phyloP scores from a whole-genome alignment of 345 rosid species.

The Sisymbrium altissimum region DNA sequence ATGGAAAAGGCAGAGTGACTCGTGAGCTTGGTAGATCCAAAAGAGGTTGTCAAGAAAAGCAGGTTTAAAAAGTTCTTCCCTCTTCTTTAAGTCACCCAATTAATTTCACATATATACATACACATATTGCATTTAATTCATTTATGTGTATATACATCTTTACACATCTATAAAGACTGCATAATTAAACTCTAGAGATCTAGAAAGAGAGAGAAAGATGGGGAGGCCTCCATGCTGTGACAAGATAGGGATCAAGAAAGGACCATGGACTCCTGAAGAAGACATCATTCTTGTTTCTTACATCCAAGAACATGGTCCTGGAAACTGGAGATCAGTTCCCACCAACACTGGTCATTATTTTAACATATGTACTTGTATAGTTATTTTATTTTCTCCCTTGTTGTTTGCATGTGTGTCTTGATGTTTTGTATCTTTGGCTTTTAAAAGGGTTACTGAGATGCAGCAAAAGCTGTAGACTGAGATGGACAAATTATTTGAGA shows the following conservation, averaged over 20 bases:
- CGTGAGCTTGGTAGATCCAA: slow-evolving; percentile 37
- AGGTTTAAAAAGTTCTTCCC: slow-evolving; percentile 34
- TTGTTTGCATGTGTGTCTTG: not conserved
- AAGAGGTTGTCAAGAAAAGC: slow-evolving; percentile 29
- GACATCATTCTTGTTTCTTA: slow-evolving; percentile 91
- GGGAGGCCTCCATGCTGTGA: slow-evolving; percentile 96
- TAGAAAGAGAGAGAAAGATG: slow-evolving; percentile 42
- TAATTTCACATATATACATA: slow-evolving; percentile 31
- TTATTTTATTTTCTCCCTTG: not conserved
- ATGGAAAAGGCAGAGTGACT: slow-evolving; percentile 32
- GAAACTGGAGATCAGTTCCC: slow-evolving; percentile 97
- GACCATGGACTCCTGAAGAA: slow-evolving; percentile 99
- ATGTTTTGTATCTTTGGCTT: slow-evolving; percentile 6
- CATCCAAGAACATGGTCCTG: slow-evolving; percentile 94
- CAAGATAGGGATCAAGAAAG: slow-evolving; percentile 89
- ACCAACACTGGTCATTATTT: slow-evolving; percentile 66
- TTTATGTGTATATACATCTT: slow-evolving; percentile 27
- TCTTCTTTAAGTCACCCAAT: slow-evolving; percentile 35
- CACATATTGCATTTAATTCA: slow-evolving; percentile 30
- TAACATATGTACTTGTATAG: not conserved
- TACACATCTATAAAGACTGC: slow-evolving; percentile 31
- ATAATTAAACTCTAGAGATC: slow-evolving; percentile 15
- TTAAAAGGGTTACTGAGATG: slow-evolving; percentile 74
- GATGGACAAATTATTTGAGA: slow-evolving; percentile 98
- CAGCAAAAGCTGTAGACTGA: slow-evolving; percentile 98